Evolutionary conservation across 768 basidiomycete species (phyloP).

Genomic region (Chalciporus sphaerocephalus): DNA sequence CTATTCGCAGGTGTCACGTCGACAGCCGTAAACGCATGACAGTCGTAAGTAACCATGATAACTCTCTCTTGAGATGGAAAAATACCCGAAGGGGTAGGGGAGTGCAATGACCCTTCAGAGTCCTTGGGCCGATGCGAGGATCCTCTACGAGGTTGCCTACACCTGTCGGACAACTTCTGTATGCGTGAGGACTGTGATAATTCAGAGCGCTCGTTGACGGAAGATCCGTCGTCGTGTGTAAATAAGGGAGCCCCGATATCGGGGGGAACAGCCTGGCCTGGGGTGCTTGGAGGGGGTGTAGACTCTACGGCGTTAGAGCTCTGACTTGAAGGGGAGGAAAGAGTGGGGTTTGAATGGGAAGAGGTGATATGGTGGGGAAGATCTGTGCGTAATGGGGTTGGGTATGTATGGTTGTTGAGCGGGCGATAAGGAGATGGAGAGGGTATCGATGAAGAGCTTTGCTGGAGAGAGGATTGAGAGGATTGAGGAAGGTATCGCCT

Average conservation of each 20-base stretch:
- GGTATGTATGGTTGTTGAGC: conserved; percentile 15
- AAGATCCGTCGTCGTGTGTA: conserved; percentile 34
- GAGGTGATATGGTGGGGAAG: conserved; percentile 31
- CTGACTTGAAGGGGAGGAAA: conserved; percentile 67
- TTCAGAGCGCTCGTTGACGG: conserved; percentile 28
- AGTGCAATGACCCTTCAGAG: conserved; percentile 26
- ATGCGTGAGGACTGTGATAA: conserved; percentile 27
- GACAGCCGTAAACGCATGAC: conserved; percentile 70
- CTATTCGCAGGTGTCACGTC: conserved; percentile 63
- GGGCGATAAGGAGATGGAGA: conserved; percentile 19
- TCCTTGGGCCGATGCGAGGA: conserved; percentile 29
- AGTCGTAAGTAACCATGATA: conserved; percentile 72
- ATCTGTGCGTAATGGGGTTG: conserved; percentile 38
- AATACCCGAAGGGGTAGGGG: conserved; percentile 29
- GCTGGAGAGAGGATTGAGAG: conserved; percentile 25
- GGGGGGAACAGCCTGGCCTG: conserved; percentile 45
- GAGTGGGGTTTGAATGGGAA: conserved; percentile 49
- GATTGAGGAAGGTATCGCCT: conserved; percentile 15
- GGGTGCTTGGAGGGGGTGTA: conserved; percentile 69
- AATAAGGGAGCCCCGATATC: conserved; percentile 38
- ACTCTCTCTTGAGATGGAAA: conserved; percentile 30
- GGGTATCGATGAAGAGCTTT: conserved; percentile 23
- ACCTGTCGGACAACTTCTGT: conserved; percentile 31
- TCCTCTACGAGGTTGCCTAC: conserved; percentile 25
- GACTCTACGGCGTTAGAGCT: conserved; percentile 60